These are phyloP conservation scores for Taiwanofungus camphoratus DNA, from an alignment of 1,284 basidiomycete species.

Conservation along the genomic window DNA sequence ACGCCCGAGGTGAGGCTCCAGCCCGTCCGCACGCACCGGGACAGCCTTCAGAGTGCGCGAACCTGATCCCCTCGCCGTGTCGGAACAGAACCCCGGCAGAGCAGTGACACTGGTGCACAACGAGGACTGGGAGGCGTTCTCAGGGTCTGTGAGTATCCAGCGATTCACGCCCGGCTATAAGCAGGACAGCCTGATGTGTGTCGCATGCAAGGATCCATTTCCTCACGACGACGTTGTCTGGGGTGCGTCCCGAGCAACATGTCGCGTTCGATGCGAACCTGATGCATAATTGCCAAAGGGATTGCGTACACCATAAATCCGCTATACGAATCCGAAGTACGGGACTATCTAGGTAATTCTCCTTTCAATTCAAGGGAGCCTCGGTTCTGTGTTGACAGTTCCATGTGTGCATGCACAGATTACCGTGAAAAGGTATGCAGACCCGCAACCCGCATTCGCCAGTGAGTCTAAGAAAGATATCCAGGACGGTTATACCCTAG, in stretches of 20 bases:
- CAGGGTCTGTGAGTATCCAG: constrained; percentile 43
- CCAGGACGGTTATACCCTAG: constrained; percentile 73
- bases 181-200: not conserved
- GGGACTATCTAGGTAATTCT: constrained; percentile 68
- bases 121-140: constrained; percentile 75
- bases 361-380: not conserved
- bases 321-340: constrained; percentile 62
- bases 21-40: too few species aligned
- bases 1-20: constrained; percentile 74
- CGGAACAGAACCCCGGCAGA: constrained; percentile 63
- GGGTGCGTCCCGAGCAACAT: constrained; percentile 42
- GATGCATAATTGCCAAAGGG: constrained; percentile 33
- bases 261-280: not conserved
- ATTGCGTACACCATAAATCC: constrained; percentile 84
- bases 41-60: too few species aligned
- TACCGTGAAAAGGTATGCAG: constrained; percentile 70
- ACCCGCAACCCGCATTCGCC: not conserved
- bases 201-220: constrained; percentile 55
- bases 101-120: constrained; percentile 86
- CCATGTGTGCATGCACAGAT: constrained; percentile 36
- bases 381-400: not conserved
- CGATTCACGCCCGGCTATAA: not conserved
- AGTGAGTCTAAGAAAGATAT: not conserved
- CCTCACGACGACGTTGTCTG: constrained; percentile 79
- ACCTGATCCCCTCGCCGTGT: not conserved